Conservation (phyloP, 768 basidiomycete species). For the Boletus pseudo-olivaceus region DNA sequence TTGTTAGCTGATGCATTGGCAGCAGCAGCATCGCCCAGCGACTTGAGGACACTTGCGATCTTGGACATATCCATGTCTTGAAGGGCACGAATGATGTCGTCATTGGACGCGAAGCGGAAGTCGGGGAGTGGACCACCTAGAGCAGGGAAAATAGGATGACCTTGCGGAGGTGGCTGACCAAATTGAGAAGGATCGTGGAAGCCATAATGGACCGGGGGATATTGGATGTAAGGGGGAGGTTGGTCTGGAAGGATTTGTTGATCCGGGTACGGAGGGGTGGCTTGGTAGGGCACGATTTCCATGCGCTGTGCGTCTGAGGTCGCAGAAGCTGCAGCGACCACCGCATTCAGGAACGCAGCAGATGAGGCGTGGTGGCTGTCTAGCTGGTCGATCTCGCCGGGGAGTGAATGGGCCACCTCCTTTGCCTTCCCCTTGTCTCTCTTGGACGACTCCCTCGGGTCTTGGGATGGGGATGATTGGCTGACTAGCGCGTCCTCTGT, state of each 20-base stretch:
- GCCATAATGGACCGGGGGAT: constrained; percentile 28
- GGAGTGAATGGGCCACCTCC: constrained; percentile 34
- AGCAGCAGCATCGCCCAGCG: constrained; percentile 56
- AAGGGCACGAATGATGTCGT: constrained; percentile 68
- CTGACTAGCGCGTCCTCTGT: constrained; percentile 19
- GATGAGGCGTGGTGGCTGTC: constrained; percentile 47
- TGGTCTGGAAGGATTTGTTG: constrained; percentile 29
- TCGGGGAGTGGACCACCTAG: constrained; percentile 30
- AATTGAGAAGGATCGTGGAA: constrained; percentile 30
- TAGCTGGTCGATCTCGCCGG: constrained; percentile 25
- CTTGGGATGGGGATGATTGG: neutral
- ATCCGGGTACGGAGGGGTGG: constrained; percentile 35
- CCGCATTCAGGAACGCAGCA: constrained; percentile 58
- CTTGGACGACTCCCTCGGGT: constrained; percentile 20
- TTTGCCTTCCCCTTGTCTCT: constrained; percentile 35
- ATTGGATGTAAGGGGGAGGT: constrained; percentile 26
- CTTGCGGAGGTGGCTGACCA: constrained; percentile 25
- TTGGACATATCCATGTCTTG: constrained; percentile 69
- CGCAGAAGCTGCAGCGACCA: constrained; percentile 62
- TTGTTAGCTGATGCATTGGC: constrained; percentile 33
- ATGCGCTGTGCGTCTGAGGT: constrained; percentile 36
- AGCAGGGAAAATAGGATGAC: constrained; percentile 25
- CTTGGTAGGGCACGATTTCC: constrained; percentile 25
- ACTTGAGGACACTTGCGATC: constrained; percentile 63
- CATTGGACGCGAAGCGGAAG: constrained; percentile 53